Conservation (phyloP, 345 rosid species). For the Mercurialis annua region DNA sequence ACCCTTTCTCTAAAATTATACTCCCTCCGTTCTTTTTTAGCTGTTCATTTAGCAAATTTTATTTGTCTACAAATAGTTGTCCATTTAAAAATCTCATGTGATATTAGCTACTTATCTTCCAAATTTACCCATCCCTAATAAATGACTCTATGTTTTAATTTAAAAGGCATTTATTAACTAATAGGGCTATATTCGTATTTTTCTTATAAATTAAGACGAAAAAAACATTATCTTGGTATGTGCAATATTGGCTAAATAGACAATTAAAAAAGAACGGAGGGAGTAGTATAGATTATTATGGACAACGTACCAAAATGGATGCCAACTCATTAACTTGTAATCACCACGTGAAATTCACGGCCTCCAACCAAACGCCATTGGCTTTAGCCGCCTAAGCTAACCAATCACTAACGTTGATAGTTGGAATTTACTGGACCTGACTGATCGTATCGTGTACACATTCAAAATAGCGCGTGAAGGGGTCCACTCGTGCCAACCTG, state of each 20-base stretch:
- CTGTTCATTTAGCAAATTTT: too few relatives aligned
- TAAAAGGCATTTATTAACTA: background rate
- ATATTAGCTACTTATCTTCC: too few relatives aligned
- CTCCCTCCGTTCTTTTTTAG: too few relatives aligned
- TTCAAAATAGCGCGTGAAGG: background rate
- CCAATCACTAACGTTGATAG: background rate
- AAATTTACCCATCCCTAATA: too few relatives aligned
- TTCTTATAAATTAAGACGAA: too few relatives aligned
- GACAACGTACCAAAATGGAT: background rate
- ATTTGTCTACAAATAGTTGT: too few relatives aligned
- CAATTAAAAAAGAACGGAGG: background rate
- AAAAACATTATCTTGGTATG: too few relatives aligned
- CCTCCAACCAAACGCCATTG: background rate
- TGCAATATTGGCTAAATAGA: too few relatives aligned
- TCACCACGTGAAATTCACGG: constrained; percentile 20
- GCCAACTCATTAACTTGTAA: constrained; percentile 19
- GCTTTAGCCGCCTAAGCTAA: background rate
- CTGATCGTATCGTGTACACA: background rate
- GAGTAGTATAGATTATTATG: background rate
- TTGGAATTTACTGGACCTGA: background rate
- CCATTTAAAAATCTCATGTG: too few relatives aligned
- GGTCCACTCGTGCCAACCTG: background rate
- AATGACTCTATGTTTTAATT: too few relatives aligned
- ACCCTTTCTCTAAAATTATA: too few relatives aligned
- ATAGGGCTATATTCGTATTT: too few relatives aligned